Evolutionary conservation across 768 basidiomycete genomes (phyloP).

Genomic region (Mycena vulgaris): DNA sequence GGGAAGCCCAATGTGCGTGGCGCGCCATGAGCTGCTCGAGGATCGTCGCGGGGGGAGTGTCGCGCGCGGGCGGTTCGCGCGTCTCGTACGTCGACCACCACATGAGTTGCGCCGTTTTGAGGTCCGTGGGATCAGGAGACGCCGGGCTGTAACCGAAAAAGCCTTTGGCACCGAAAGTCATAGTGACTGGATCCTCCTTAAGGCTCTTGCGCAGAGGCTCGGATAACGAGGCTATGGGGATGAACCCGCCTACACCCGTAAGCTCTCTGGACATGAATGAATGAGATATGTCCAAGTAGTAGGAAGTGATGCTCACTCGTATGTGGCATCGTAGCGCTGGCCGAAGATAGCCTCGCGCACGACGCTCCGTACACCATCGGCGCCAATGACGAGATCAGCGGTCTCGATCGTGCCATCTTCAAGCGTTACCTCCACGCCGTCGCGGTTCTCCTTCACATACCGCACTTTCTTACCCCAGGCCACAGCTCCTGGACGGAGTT

Average conservation of each 20-base stretch:
- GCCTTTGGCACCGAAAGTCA: slow-evolving; percentile 57
- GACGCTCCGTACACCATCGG: slow-evolving; percentile 56
- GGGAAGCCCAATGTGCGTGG: slow-evolving; percentile 54
- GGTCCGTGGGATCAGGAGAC: slow-evolving; percentile 13
- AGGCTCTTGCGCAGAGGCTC: slow-evolving; percentile 46
- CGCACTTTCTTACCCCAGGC: slow-evolving; percentile 50
- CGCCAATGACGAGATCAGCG: slow-evolving; percentile 58
- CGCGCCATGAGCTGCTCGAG: slow-evolving; percentile 49
- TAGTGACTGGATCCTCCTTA: slow-evolving; percentile 48
- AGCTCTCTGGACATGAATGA: slow-evolving; percentile 44
- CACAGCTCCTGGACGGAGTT: slow-evolving; percentile 46
- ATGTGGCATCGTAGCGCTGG: slow-evolving; percentile 44
- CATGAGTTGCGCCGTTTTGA: slow-evolving; percentile 43
- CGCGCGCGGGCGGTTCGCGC: slow-evolving; percentile 43
- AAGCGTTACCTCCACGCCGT: slow-evolving; percentile 46
- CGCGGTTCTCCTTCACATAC: slow-evolving; percentile 45
- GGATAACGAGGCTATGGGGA: slow-evolving; percentile 50
- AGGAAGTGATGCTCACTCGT: slow-evolving; percentile 43
- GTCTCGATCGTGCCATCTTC: slow-evolving; percentile 50
- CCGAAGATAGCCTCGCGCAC: slow-evolving; percentile 52
- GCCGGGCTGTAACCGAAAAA: slow-evolving; percentile 54
- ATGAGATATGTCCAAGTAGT: not conserved
- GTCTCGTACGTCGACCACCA: slow-evolving; percentile 62
- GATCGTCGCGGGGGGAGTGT: slow-evolving; percentile 42
- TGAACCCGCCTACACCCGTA: slow-evolving; percentile 57